phyloP scores from a whole-genome alignment of 2,329 filamentous ascomycete genomes.

The Epichloe aotearoae region DNA sequence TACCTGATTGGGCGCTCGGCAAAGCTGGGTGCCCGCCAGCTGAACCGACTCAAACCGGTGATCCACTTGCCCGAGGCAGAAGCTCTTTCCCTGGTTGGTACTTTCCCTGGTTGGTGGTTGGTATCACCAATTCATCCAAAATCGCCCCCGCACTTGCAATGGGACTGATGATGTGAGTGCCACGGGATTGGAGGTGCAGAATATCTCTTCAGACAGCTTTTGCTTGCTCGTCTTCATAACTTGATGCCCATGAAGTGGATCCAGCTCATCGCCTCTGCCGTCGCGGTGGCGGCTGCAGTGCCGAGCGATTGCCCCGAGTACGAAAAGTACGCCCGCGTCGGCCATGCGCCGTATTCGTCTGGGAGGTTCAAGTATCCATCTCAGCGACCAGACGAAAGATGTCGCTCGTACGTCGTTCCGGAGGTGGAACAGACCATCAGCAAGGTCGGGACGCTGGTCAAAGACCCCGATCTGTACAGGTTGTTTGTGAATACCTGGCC shows the following conservation, averaged over 20 bases:
- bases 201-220: too few species aligned
- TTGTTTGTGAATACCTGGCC: conserved; percentile 63
- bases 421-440: conserved; percentile 62
- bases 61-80: background rate
- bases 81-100: background rate
- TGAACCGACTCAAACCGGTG: background rate
- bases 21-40: background rate
- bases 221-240: background rate
- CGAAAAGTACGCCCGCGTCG: conserved; percentile 20
- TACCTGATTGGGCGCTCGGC: conserved; percentile 6
- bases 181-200: too few species aligned
- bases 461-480: conserved; percentile 62
- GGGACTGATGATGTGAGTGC: too few species aligned
- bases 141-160: too few species aligned
- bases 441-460: conserved; percentile 53
- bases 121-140: too few species aligned
- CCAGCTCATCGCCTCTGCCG: conserved; percentile 18
- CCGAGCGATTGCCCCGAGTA: conserved; percentile 21
- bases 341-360: conserved; percentile 59
- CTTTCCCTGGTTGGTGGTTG: background rate
- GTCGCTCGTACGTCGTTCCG: conserved; percentile 68
- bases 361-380: conserved; percentile 66
- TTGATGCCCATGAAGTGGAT: background rate
- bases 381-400: conserved; percentile 62
- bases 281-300: conserved; percentile 13